phyloP scores from a whole-genome alignment of 768 basidiomycete genomes.

The Tephrocybe sp. region DNA sequence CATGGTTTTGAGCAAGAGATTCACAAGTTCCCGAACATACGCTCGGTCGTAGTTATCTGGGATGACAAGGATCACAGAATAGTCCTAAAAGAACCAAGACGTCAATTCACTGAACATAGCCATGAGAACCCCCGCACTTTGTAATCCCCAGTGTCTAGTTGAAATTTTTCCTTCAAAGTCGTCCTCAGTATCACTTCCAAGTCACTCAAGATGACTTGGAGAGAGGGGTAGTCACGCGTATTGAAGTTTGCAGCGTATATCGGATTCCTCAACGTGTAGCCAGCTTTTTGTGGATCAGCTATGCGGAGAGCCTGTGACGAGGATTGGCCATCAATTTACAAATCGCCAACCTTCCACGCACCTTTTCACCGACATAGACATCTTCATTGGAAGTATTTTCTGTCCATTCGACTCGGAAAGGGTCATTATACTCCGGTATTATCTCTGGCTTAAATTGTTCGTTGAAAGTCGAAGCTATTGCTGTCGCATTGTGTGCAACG shows the following conservation, averaged over 20 bases:
- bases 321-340: not conserved
- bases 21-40: conserved; percentile 78
- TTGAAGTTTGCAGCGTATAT: conserved; percentile 84
- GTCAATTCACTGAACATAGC: not conserved
- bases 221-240: conserved; percentile 69
- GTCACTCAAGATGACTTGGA: conserved; percentile 74
- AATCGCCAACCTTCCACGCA: conserved; percentile 20
- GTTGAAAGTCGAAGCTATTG: conserved; percentile 77
- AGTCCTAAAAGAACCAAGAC: conserved; percentile 51
- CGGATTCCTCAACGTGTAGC: conserved; percentile 81
- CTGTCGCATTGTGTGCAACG: conserved; percentile 68
- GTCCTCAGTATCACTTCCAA: conserved; percentile 66
- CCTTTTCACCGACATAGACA: conserved; percentile 72
- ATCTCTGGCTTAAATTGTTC: conserved; percentile 81
- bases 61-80: conserved; percentile 84
- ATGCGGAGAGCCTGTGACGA: conserved; percentile 65
- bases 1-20: conserved; percentile 73
- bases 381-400: conserved; percentile 48
- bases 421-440: conserved; percentile 85
- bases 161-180: conserved; percentile 61
- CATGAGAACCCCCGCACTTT: too few relatives aligned
- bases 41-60: conserved; percentile 88
- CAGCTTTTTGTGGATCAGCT: conserved; percentile 64
- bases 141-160: conserved; percentile 52
- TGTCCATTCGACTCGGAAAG: conserved; percentile 85